Evolutionary conservation across 2,329 filamentous ascomycete species (phyloP).

Genomic region (Oidium heveae): DNA sequence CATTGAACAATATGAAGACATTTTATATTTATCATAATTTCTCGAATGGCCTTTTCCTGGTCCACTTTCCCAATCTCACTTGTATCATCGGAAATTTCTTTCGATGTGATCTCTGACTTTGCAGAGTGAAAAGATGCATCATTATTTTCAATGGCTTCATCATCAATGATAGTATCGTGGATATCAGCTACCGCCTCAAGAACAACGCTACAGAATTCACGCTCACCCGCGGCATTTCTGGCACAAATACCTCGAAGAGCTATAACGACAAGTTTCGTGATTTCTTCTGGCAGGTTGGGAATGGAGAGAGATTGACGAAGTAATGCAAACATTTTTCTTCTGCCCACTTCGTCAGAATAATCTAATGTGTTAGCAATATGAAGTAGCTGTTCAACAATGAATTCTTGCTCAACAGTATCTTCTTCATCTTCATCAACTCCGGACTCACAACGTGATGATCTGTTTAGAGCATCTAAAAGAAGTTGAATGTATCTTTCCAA

Average conservation of each 20-base stretch:
- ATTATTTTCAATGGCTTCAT: slow-evolving; percentile 29
- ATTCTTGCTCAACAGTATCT: slow-evolving; percentile 73
- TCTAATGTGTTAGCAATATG: slow-evolving; percentile 81
- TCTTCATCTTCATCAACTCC: slow-evolving; percentile 44
- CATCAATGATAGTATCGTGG: slow-evolving; percentile 72
- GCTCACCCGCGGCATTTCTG: slow-evolving; percentile 43
- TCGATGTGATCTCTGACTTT: slow-evolving; percentile 54
- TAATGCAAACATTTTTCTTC: slow-evolving; percentile 85
- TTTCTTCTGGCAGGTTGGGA: slow-evolving; percentile 71
- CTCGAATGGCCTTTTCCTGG: slow-evolving; percentile 52
- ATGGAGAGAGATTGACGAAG: slow-evolving; percentile 67
- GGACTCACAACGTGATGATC: slow-evolving; percentile 25
- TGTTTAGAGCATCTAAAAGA: slow-evolving; percentile 37
- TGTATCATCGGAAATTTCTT: slow-evolving; percentile 24
- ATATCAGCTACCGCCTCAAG: slow-evolving; percentile 91
- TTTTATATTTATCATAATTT: slow-evolving; percentile 96
- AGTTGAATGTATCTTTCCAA: slow-evolving; percentile 55
- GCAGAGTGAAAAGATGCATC: slow-evolving; percentile 88
- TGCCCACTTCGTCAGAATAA: slow-evolving; percentile 90
- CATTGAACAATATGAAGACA: slow-evolving; percentile 93
- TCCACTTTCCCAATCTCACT: slow-evolving; percentile 29
- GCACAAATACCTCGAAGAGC: slow-evolving; percentile 66
- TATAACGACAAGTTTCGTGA: slow-evolving; percentile 68
- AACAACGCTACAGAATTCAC: slow-evolving; percentile 63
- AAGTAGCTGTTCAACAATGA: slow-evolving; percentile 83